Percentiles rank a stretch among this genome's conserved stretches.
phyloP scores from a whole-genome alignment of 2,329 filamentous ascomycete genomes.

The Pseudogymnoascus pannorum region DNA sequence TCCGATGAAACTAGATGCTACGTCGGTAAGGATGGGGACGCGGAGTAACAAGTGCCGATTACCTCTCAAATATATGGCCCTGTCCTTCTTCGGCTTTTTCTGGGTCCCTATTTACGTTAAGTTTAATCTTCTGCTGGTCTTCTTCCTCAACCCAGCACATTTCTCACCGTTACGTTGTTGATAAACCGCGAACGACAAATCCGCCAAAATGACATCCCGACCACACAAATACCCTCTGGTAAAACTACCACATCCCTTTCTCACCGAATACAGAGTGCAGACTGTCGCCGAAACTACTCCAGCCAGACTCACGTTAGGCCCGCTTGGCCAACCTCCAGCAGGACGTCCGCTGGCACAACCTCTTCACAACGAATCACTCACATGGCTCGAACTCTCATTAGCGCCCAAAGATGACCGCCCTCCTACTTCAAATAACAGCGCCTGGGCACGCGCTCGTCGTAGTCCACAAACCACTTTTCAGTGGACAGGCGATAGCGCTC shows the following conservation, averaged over 20 bases:
- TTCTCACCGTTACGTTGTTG: constrained; percentile 2
- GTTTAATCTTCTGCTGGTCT: not conserved
- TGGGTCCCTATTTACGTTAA: constrained; percentile 1
- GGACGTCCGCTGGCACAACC: constrained; percentile 17
- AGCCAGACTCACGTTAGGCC: constrained; percentile 13
- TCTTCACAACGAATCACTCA: constrained; percentile 26
- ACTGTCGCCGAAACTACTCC: constrained; percentile 11
- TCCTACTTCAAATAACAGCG: constrained; percentile 30
- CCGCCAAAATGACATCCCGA: constrained; percentile 1
- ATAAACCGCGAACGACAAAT: not conserved
- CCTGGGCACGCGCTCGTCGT: constrained; percentile 30
- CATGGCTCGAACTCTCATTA: constrained; percentile 23
- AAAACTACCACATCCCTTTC: constrained; percentile 18
- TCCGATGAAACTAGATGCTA: not conserved
- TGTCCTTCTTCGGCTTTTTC: not conserved
- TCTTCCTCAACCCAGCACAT: not conserved
- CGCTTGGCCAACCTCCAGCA: constrained; percentile 13
- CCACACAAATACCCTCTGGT: constrained; percentile 16
- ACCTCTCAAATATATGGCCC: not conserved
- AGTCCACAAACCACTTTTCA: constrained; percentile 28
- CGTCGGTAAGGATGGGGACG: not conserved
- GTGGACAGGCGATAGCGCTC: constrained; percentile 27
- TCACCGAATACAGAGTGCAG: constrained; percentile 19
- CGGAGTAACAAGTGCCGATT: not conserved
- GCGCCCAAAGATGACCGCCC: constrained; percentile 20